These are phyloP conservation scores for Anisodus acutangulus DNA, from an alignment of 257 asterid species.

Conservation along the genomic window DNA sequence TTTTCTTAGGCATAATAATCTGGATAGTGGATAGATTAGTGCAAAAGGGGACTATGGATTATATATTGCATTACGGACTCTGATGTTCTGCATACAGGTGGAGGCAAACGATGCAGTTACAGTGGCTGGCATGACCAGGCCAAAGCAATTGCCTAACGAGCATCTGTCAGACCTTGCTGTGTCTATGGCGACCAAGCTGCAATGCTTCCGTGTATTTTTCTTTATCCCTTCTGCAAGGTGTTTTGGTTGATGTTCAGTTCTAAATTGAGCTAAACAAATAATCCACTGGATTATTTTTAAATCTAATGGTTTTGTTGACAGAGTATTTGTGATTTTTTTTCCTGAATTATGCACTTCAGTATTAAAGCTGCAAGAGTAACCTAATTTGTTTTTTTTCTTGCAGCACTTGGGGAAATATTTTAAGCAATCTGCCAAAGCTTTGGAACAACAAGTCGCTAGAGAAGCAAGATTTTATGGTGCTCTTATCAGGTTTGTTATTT, in stretches of 20 bases:
- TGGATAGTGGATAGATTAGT: slow-evolving; percentile 16
- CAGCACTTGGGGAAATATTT: slow-evolving; percentile 95
- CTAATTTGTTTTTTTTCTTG: slow-evolving; percentile 29
- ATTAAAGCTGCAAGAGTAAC: background rate
- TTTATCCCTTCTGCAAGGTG: slow-evolving; percentile 16
- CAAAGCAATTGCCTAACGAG: slow-evolving; percentile 87
- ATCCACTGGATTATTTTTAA: slow-evolving; percentile 12
- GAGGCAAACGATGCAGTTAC: slow-evolving; percentile 96
- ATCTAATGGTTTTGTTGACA: background rate
- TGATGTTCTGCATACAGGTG: slow-evolving; percentile 56
- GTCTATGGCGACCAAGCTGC: slow-evolving; percentile 91
- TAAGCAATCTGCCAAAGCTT: slow-evolving; percentile 90
- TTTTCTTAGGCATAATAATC: slow-evolving; percentile 11
- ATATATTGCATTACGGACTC: slow-evolving; percentile 7
- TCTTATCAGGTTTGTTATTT: slow-evolving; percentile 70
- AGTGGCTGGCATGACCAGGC: slow-evolving; percentile 95
- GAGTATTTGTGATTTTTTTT: background rate
- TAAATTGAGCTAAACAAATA: background rate
- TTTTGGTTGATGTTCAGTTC: background rate
- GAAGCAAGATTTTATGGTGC: slow-evolving; percentile 99
- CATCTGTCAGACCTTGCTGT: slow-evolving; percentile 91
- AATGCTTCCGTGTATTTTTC: slow-evolving; percentile 79
- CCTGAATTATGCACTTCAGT: background rate
- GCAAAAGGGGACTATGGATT: background rate
- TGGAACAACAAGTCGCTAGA: slow-evolving; percentile 82